Evolutionary conservation across 805 yeast species (phyloP).

Genomic region (Wickerhamiella allomyrinae): DNA sequence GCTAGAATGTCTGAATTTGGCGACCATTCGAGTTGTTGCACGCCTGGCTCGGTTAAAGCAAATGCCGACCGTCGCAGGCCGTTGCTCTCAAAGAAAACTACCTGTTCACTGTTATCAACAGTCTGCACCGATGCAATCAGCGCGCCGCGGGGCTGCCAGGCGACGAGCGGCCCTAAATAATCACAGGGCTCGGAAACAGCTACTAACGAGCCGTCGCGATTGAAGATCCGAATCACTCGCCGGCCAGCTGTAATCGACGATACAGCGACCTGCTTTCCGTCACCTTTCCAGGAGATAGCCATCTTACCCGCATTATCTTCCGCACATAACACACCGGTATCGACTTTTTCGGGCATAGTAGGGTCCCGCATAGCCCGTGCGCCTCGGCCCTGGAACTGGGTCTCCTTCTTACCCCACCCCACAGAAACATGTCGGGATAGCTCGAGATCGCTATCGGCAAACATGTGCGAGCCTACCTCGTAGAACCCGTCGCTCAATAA

Average conservation of each 20-base stretch:
- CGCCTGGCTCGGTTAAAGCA: constrained; percentile 34
- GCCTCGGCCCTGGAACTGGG: constrained; percentile 92
- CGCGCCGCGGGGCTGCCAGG: constrained; percentile 90
- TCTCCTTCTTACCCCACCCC: constrained; percentile 97
- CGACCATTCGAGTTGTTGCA: constrained; percentile 61
- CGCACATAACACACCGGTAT: constrained; percentile 46
- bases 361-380: constrained; percentile 70
- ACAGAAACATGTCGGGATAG: constrained; percentile 77
- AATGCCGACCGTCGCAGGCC: constrained; percentile 88
- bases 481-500: constrained; percentile 67
- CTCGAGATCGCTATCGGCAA: constrained; percentile 49
- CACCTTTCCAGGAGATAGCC: constrained; percentile 86
- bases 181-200: constrained; percentile 85
- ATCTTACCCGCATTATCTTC: constrained; percentile 34
- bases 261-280: constrained; percentile 69
- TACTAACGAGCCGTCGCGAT: constrained; percentile 57
- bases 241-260: constrained; percentile 47
- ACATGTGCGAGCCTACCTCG: constrained; percentile 50
- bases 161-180: constrained; percentile 53
- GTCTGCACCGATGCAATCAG: constrained; percentile 72
- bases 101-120: constrained; percentile 10
- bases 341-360: constrained; percentile 61
- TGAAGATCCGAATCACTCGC: constrained; percentile 71
- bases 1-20: constrained; percentile 66
- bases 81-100: constrained; percentile 81